Percentiles rank a stretch among this genome's conserved stretches.
Evolutionary conservation across 1,284 basidiomycete species (phyloP).

Genomic region (Chondrostereum purpureum): DNA sequence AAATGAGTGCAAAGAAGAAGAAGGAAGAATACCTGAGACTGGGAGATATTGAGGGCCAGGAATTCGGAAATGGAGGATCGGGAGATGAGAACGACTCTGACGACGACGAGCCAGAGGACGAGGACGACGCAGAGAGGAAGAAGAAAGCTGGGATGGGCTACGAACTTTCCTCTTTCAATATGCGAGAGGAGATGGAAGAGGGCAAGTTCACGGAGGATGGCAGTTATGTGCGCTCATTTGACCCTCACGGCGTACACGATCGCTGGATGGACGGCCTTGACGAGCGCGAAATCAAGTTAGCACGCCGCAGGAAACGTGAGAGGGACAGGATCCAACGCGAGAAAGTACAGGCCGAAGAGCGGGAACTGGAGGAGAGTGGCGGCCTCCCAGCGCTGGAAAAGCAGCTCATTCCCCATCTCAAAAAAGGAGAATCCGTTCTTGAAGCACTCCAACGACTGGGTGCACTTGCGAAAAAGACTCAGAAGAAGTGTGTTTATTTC

Average conservation of each 20-base stretch:
- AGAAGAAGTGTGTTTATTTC: constrained; percentile 25
- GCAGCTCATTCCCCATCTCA: constrained; percentile 67
- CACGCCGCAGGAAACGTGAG: constrained; percentile 61
- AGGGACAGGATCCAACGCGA: constrained; percentile 69
- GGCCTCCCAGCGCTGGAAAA: constrained; percentile 66
- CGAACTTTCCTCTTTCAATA: constrained; percentile 94
- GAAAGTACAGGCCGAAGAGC: constrained; percentile 67
- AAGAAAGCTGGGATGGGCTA: constrained; percentile 88
- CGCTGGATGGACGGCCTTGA: constrained; percentile 90
- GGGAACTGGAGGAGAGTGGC: constrained; percentile 54
- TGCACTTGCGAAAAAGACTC: constrained; percentile 45
- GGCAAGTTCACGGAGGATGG: constrained; percentile 96
- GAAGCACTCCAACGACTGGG: constrained; percentile 88
- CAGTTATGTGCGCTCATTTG: constrained; percentile 78
- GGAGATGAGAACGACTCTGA: constrained; percentile 41
- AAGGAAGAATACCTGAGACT: constrained; percentile 76
- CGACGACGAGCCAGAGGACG: constrained; percentile 62
- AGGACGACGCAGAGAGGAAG: constrained; percentile 68
- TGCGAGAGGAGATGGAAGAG: constrained; percentile 97
- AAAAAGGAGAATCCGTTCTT: constrained; percentile 87
- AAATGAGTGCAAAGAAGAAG: constrained; percentile 36
- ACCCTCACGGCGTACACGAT: constrained; percentile 90
- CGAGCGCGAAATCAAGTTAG: constrained; percentile 82
- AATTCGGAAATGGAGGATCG: constrained; percentile 59
- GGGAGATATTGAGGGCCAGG: constrained; percentile 94